Conservation (phyloP, 2,329 filamentous ascomycete genomes). For the Alternaria viburni region DNA sequence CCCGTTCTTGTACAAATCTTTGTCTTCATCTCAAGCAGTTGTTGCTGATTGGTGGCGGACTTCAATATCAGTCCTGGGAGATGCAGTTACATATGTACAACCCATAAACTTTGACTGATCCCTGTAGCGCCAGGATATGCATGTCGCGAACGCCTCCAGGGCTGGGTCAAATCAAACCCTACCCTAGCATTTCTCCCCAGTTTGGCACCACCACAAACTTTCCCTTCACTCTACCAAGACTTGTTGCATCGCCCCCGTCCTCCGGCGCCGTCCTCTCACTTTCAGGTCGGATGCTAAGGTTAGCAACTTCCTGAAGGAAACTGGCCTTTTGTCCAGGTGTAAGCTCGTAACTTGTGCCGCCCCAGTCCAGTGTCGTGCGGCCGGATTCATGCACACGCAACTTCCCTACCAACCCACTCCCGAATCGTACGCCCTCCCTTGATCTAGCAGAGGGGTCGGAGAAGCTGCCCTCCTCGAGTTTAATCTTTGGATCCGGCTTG, state of each 20-base stretch:
- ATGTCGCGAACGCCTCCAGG: background rate
- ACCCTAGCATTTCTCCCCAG: slow-evolving; percentile 60
- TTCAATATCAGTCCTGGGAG: background rate
- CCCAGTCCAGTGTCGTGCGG: slow-evolving; percentile 67
- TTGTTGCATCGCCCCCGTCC: slow-evolving; percentile 56
- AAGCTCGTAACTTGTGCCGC: slow-evolving; percentile 64
- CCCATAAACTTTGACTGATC: background rate
- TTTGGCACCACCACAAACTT: slow-evolving; percentile 70
- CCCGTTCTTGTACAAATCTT: background rate
- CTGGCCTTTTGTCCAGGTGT: slow-evolving; percentile 62
- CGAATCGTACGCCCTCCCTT: slow-evolving; percentile 47
- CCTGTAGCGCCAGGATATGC: background rate
- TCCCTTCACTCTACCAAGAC: slow-evolving; percentile 67
- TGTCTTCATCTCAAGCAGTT: background rate
- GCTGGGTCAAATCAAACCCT: background rate
- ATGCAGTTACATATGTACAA: background rate
- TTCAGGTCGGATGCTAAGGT: slow-evolving; percentile 35
- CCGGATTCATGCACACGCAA: slow-evolving; percentile 67
- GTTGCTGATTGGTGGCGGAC: background rate
- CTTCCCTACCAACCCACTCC: slow-evolving; percentile 65
- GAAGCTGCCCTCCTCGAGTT: slow-evolving; percentile 39
- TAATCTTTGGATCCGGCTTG: slow-evolving; percentile 36
- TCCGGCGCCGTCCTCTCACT: slow-evolving; percentile 45
- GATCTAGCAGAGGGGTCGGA: slow-evolving; percentile 21
- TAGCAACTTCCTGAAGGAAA: slow-evolving; percentile 67